Evolutionary conservation across 192 early-diverging fungal genomes (phyloP).

Genomic region (Rhizophagus sp.): DNA sequence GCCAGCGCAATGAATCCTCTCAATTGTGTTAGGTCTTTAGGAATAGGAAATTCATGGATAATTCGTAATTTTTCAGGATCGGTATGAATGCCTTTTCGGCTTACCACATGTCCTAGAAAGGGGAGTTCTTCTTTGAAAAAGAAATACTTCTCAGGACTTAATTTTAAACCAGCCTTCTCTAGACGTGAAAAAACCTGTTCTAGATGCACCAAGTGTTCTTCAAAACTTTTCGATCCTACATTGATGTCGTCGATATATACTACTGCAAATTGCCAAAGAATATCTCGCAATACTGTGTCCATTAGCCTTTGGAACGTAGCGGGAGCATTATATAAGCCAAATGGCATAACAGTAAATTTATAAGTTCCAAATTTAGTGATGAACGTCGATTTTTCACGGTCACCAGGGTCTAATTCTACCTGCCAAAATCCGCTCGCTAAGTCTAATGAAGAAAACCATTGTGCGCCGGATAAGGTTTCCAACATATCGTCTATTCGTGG

Average conservation of each 20-base stretch:
- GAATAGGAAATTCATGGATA: neutral
- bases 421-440: slow-evolving; percentile 33
- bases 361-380: slow-evolving; percentile 14
- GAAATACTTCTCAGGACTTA: neutral
- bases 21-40: neutral
- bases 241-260: slow-evolving; percentile 42
- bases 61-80: neutral
- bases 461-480: neutral
- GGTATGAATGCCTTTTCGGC: neutral
- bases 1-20: neutral
- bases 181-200: neutral
- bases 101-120: neutral
- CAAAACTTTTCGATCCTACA: slow-evolving; percentile 32
- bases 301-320: slow-evolving; percentile 31
- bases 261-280: slow-evolving; percentile 7
- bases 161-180: neutral
- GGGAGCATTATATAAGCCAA: slow-evolving; percentile 35
- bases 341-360: slow-evolving; percentile 32
- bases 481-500: slow-evolving; percentile 43
- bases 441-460: slow-evolving; percentile 34
- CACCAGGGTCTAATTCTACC: neutral
- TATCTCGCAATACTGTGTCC: neutral
- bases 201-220: slow-evolving; percentile 29
- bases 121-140: neutral
- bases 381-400: slow-evolving; percentile 34